Base-by-base conservation (phyloP, 306 rosid genomes). In the Trifolium fragiferum region DNA sequence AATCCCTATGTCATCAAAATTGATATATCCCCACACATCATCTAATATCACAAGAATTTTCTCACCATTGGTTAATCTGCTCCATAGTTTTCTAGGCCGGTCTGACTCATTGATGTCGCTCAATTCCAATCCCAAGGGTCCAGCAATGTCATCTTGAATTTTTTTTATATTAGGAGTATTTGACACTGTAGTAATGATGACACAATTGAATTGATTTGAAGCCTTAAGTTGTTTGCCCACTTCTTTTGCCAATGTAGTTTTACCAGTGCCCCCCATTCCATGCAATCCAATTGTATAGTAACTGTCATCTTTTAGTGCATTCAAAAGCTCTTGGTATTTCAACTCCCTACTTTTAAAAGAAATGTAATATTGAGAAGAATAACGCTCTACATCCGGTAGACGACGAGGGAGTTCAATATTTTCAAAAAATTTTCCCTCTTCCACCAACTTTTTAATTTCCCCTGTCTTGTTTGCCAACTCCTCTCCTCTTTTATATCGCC, bases 81-180 rank as follows among this genome's bases (percentile, higher is more conserved):
- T 5, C 68, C 68, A 41, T 1, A 80, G 8, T 1, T 0, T 0
- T 20, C 0, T 6, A 0, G 40, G 65, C 1, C 53, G 49, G 0
- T 55, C 70, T 0, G 2, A 8, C 5, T 70, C 78, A 8, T 4
- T 21, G 1, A 0, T n/a, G 0, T 37, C 13, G 0, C 35, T 0
- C 1, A 12, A 5, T 15, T 0, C 0, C 7, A 82, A 35, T 1
- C 38, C 23, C 2, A 82, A 49, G 0, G 63, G 32, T 0, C 12
- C 53, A 7, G 85, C 85, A 65, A 81, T 66, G 0, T 70, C 63
- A 37, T 33, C 68, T 46, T 60, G 81, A 49, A 81, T 71, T 4
- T 44, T 54, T 23, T 13, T 64, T 3, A 57, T 32, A 50, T 76
- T 4, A 3, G 59, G 59, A 65, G 64, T 5, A 3, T 9, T 10